These are phyloP conservation scores for Cerioporus squamosus DNA, from an alignment of 1,284 basidiomycete genomes.

Conservation along the genomic window DNA sequence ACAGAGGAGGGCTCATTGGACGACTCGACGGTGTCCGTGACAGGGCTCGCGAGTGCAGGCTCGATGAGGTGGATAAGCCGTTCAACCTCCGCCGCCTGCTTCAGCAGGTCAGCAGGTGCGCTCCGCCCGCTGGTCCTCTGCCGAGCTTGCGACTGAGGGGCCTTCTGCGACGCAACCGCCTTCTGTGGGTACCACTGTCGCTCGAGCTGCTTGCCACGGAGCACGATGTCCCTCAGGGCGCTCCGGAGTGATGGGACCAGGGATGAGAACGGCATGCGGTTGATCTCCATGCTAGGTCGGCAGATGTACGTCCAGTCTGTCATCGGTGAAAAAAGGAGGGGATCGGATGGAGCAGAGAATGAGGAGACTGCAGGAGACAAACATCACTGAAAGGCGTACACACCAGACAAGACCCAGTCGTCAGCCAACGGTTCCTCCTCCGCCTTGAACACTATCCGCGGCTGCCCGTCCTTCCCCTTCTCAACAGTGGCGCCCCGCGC, in stretches of 20 bases:
- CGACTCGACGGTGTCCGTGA: too few species aligned
- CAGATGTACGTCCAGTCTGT: conserved; percentile 53
- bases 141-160: neutral
- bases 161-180: neutral
- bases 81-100: too few species aligned
- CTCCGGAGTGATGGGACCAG: conserved; percentile 36
- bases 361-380: neutral
- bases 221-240: conserved; percentile 3
- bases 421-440: conserved; percentile 25
- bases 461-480: conserved; percentile 26
- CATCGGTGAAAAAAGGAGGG: too few species aligned
- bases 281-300: conserved; percentile 40
- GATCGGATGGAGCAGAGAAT: neutral
- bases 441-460: conserved; percentile 29
- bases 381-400: conserved; percentile 11
- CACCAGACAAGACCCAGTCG: conserved; percentile 45
- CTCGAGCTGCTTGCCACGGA: conserved; percentile 13
- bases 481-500: conserved; percentile 41
- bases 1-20: too few species aligned
- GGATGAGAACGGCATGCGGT: conserved; percentile 46
- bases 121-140: neutral
- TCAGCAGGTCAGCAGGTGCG: too few species aligned
- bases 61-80: too few species aligned
- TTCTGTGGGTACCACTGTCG: conserved; percentile 4
- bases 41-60: too few species aligned